Base-by-base conservation (phyloP, 306 rosid species). In the Luffa aegyptiaca region DNA sequence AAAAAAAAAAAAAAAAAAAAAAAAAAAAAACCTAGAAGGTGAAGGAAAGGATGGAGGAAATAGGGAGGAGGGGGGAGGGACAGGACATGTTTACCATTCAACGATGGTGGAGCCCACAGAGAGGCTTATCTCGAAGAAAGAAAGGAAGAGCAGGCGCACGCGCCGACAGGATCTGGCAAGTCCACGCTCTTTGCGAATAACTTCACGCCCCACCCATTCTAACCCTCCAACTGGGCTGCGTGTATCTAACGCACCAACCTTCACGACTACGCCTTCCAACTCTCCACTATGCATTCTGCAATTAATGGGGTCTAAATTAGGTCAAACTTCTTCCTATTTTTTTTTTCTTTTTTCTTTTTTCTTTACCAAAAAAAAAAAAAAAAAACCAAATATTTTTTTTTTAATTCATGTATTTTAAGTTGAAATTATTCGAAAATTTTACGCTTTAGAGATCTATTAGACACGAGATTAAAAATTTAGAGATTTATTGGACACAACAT, bases 231-330 rank as follows among this genome's bases (percentile, higher is more conserved):
- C 11, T 33, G 2, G 14, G 69, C 80, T 61, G 86, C 87, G 90
- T 85, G 86, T 20, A 51, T 10, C 31, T 6, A 53, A 61, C 82
- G 49, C 33, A 13, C 31, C 31, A 26, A 26, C 31, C 31, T 26
- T 26, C 31, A 26, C 31, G 31, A 26, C 31, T 26, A 26, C 31
- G 31, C 31, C 31, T 26, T 26, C 31, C 31, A 49, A 49, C 53
- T 49, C 53, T 49, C 53, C 53, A 13, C 55, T 51, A 51, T 51
- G 3, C 81, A 26, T 46, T 39, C 26, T 76, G 68, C 89, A 83
- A 86, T 82, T 55, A 86, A 88, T 86, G 84, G 85, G 85, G 91
- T 89, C 84, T 65, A 3, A 35, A 75, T 59, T 53, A 77, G 83
- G 88, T 91, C 91, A 89, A 87, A 85, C 73, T 41, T 65, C 49